A percentile compares a stretch with the other conserved stretches of the same genome.
Evolutionary conservation across 2,329 filamentous ascomycete genomes (phyloP).

Genomic region (Penicillium aurantiogriseum): DNA sequence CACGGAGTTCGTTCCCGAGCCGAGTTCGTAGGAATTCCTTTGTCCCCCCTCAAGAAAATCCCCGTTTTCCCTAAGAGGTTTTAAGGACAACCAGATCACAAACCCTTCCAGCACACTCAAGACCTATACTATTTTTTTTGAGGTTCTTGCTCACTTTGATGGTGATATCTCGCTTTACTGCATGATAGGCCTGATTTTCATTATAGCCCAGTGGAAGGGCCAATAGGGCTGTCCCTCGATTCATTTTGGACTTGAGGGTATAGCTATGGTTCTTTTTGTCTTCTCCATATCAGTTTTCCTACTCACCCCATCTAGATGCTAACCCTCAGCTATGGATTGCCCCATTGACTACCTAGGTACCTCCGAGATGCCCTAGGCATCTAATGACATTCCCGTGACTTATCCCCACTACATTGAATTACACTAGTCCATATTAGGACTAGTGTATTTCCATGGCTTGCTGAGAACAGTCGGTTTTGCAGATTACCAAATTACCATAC

Average conservation of each 20-base stretch:
- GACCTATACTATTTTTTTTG: background rate
- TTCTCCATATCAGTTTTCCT: background rate
- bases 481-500: constrained; percentile 6
- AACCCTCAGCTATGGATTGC: background rate
- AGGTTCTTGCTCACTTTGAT: background rate
- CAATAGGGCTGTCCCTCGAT: background rate
- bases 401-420: background rate
- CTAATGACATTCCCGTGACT: constrained; percentile 11
- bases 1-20: constrained; percentile 2
- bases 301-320: constrained; percentile 10
- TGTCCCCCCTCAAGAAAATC: background rate
- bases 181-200: background rate
- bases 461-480: constrained; percentile 7
- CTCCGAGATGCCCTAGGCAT: background rate
- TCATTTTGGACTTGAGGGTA: background rate
- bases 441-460: background rate
- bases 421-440: background rate
- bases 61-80: background rate
- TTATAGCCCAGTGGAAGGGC: background rate
- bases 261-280: background rate
- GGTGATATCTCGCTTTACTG: background rate
- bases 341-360: background rate
- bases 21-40: background rate
- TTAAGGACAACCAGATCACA: background rate
- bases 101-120: background rate